Base-by-base conservation (phyloP, 2,329 filamentous ascomycete species). In the Xylariaceae sp. region DNA sequence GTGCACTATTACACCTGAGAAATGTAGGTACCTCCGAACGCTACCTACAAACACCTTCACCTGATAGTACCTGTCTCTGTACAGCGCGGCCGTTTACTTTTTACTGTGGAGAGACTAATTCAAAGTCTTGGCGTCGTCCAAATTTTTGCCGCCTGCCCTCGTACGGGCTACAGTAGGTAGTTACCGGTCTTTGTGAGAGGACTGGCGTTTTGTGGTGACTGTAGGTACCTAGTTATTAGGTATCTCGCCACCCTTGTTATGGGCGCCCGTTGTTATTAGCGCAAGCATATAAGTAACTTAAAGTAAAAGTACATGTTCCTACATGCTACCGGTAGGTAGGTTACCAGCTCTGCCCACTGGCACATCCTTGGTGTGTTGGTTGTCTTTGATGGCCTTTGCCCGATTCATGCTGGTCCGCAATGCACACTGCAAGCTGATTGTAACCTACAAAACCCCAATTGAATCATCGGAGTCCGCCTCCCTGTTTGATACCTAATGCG, bases 181-280 rank as follows among this genome's bases (percentile, higher is more conserved):
- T n/a, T n/a, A n/a, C n/a, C 26, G 26, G 5, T 5, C 26, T 26
- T 26, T 26, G 26, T 8, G 26, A 26, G 26, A 26, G 32, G 10
- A 10, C 13, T 15, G n/a, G n/a, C n/a, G n/a, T n/a, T n/a, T n/a
- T n/a, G n/a, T n/a, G n/a, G n/a, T n/a, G n/a, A n/a, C n/a, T 15
- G 32, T 13, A 9, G 32, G 32, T 10, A 34, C 32, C 7, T 34
- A 3, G 32, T 34, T 4, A 10, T n/a, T n/a, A 63, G 59, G 67
- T 68, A 68, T 63, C 63, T 68, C 51, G 51, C 58, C 54, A 60
- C 61, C 60, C 64, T 64, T 26, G 26, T 62, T 62, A 61, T 67
- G 66, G 67, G 65, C 58, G 65, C 40, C n/a, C n/a, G n/a, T n/a
- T n/a, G n/a, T 62, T 62, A 61, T 67, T 67, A 68, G 65, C 58